phyloP scores from a whole-genome alignment of 2,329 filamentous ascomycete species.

The Diaporthe citri region DNA sequence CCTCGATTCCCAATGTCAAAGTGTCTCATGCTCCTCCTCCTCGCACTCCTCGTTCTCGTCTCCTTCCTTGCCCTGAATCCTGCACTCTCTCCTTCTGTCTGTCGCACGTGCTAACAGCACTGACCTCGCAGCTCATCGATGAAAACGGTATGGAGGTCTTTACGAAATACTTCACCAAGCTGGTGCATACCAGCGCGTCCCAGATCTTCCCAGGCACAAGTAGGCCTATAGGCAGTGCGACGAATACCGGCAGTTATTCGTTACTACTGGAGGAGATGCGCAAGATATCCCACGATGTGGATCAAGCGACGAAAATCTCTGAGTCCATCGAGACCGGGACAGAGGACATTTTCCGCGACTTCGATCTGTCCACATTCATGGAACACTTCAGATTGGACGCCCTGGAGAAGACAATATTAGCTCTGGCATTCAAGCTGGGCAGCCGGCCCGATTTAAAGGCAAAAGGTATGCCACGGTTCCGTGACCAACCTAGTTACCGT shows the following conservation, averaged over 20 bases:
- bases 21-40: neutral
- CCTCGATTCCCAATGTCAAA: neutral
- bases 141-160: slow-evolving; percentile 99
- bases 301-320: slow-evolving; percentile 91
- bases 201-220: slow-evolving; percentile 89
- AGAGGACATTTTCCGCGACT: slow-evolving; percentile 94
- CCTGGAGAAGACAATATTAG: slow-evolving; percentile 87
- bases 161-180: slow-evolving; percentile 92
- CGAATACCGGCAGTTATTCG: slow-evolving; percentile 81
- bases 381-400: slow-evolving; percentile 96
- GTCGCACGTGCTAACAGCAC: neutral
- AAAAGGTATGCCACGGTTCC: slow-evolving; percentile 75
- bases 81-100: neutral
- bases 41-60: neutral
- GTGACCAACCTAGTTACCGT: neutral
- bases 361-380: slow-evolving; percentile 95
- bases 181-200: slow-evolving; percentile 90
- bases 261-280: slow-evolving; percentile 86
- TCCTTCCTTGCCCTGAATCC: neutral
- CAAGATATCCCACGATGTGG: slow-evolving; percentile 83
- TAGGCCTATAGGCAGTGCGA: slow-evolving; percentile 72
- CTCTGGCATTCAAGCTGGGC: slow-evolving; percentile 88
- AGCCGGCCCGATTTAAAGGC: slow-evolving; percentile 84
- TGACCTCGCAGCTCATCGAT: slow-evolving; percentile 81
- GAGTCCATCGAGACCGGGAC: slow-evolving; percentile 92